A percentile compares a stretch with the other conserved stretches of the same genome.
These are phyloP conservation scores for barley (Hordeum vulgare) DNA, from an alignment of 176 grass and related monocot species.

Conservation along the genomic window MorexV3_pseudomolecules_assembly NC_058519.1:615161877-615162376, in stretches of 20 bases:
- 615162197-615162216: slow-evolving; percentile 67
- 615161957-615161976: slow-evolving; percentile 57
- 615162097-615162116: slow-evolving; percentile 52
- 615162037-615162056: slow-evolving; percentile 80
- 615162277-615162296: slow-evolving; percentile 61
- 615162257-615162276: slow-evolving; percentile 73
- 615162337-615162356: slow-evolving; percentile 70
- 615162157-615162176: slow-evolving; percentile 58
- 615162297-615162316: slow-evolving; percentile 54
- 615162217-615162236: slow-evolving; percentile 65
- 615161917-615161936: slow-evolving; percentile 60
- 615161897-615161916: slow-evolving; percentile 61
- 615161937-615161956: slow-evolving; percentile 71
- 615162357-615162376: slow-evolving; percentile 89
- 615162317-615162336: slow-evolving; percentile 37
- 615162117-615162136: slow-evolving; percentile 89
- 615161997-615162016: slow-evolving; percentile 74
- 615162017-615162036: slow-evolving; percentile 49
- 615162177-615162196: slow-evolving; percentile 58
- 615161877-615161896: slow-evolving; percentile 65
- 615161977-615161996: slow-evolving; percentile 77
- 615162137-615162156: slow-evolving; percentile 82
- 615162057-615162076: slow-evolving; percentile 63
- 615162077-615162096: slow-evolving; percentile 44
- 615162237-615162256: slow-evolving; percentile 73